Evolutionary conservation across 306 rosid species (phyloP), one percentile per base, ranked within the genome.

Genomic region (Medicago lupulina): DNA sequence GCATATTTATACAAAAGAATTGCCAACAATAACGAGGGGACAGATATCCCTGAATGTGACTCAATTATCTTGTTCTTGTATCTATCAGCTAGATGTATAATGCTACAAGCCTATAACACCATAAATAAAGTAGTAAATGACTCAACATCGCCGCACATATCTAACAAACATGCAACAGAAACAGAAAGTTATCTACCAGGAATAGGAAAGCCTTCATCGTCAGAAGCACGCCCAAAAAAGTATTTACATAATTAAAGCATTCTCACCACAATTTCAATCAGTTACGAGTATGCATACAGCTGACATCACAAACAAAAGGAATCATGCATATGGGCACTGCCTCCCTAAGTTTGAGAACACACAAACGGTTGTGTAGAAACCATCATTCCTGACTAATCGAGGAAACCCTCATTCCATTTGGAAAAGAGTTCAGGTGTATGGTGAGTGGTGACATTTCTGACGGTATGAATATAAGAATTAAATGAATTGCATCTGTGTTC

Each of bases 241-340:
- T 44, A 58, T 50, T 17, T 18, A 47, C 61, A 12, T 17, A 65
- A 21, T 28, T 63, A 44, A 62, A 79, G 43, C 67, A 79, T 54
- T 59, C 55, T 19, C 46, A 70, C 53, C 77, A 44, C 36, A 31
- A 36, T 38, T 13, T 54, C 41, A 16, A 49, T 61, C 74, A 51
- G 38, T 17, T 59, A 54, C 28, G 67, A 72, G 17, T 21, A 79
- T 54, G 31, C 39, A 59, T 21, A 39, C 18, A 19, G 67, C 15
- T 47, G 54, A 39, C 65, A 51, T 31, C 28, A 62, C 71, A 68
- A 54, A 72, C 60, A 67, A 58, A 76, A 50, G 59, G 76, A 63
- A 46, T 58, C 39, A 51, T 43, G 57, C 15, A 15, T 39, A 31
- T 66, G 68, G 21, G 23, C n/a, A 44, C 10, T 1, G 28, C 47